phyloP scores from a whole-genome alignment of 768 basidiomycete genomes.

The Pleurotus giganteus region DNA sequence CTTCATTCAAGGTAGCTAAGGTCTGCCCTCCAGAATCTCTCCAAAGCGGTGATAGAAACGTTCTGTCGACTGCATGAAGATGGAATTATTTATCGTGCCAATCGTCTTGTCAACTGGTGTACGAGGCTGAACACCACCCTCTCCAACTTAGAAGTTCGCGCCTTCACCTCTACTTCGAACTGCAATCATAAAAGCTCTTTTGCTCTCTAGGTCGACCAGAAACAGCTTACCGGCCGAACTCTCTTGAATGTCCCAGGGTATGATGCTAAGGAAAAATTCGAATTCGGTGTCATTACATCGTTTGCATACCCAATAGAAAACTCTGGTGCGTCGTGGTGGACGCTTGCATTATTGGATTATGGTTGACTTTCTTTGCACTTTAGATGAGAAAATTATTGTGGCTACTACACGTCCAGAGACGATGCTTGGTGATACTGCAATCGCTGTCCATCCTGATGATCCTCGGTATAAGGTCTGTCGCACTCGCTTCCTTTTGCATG shows the following conservation, averaged over 20 bases:
- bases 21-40: constrained; percentile 48
- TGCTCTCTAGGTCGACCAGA: constrained; percentile 78
- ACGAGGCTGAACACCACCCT: constrained; percentile 92
- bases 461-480: constrained; percentile 70
- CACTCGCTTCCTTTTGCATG: not conserved
- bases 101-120: constrained; percentile 98
- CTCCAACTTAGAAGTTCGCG: constrained; percentile 88
- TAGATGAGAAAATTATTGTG: constrained; percentile 88
- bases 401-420: constrained; percentile 99
- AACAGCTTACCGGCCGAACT: constrained; percentile 81
- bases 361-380: not conserved
- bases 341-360: not conserved
- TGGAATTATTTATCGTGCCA: constrained; percentile 91
- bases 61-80: constrained; percentile 92
- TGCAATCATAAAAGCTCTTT: not conserved
- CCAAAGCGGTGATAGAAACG: constrained; percentile 86
- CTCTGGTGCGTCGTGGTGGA: constrained; percentile 51
- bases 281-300: constrained; percentile 95
- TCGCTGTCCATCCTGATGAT: constrained; percentile 96
- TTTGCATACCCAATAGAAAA: constrained; percentile 91
- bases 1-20: constrained; percentile 3
- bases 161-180: not conserved
- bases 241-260: constrained; percentile 92
- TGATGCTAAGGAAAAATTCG: constrained; percentile 91
- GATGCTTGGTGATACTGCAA: constrained; percentile 96